A percentile compares a stretch with the other conserved stretches of the same genome.
Conservation (phyloP, 1,284 basidiomycete genomes). For the Schizopora paradoxa region DNA sequence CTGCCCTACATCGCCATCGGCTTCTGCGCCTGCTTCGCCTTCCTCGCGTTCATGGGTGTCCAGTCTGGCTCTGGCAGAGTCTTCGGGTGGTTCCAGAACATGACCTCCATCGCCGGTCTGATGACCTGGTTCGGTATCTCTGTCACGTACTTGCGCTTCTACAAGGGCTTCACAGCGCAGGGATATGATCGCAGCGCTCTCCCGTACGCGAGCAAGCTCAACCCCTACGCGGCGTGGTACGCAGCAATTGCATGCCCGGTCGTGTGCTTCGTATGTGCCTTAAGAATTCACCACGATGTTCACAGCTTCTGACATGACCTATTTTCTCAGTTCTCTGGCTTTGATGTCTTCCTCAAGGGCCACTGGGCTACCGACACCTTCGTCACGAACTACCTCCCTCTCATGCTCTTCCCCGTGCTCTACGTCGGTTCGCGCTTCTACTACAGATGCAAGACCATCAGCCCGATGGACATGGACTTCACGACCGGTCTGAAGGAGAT, state of each 20-base stretch:
- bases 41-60: constrained; percentile 71
- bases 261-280: constrained; percentile 59
- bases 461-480: constrained; percentile 74
- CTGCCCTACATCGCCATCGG: constrained; percentile 71
- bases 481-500: constrained; percentile 65
- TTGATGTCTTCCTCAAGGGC: constrained; percentile 68
- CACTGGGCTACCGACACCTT: constrained; percentile 57
- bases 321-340: constrained; percentile 59
- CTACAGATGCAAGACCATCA: constrained; percentile 43
- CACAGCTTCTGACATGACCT: neutral
- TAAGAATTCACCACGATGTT: neutral
- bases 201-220: constrained; percentile 32
- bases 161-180: constrained; percentile 39
- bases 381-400: constrained; percentile 76
- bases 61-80: constrained; percentile 57
- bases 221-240: constrained; percentile 44
- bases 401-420: constrained; percentile 71
- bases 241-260: constrained; percentile 46
- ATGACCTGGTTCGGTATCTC: constrained; percentile 73
- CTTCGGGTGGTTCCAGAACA: constrained; percentile 75
- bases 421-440: constrained; percentile 56
- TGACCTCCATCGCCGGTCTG: constrained; percentile 61
- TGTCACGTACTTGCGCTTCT: constrained; percentile 43
- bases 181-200: constrained; percentile 35
- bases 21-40: constrained; percentile 63